Evolutionary conservation across 2,329 filamentous ascomycete genomes (phyloP).

Genomic region (Fusarium longipes): DNA sequence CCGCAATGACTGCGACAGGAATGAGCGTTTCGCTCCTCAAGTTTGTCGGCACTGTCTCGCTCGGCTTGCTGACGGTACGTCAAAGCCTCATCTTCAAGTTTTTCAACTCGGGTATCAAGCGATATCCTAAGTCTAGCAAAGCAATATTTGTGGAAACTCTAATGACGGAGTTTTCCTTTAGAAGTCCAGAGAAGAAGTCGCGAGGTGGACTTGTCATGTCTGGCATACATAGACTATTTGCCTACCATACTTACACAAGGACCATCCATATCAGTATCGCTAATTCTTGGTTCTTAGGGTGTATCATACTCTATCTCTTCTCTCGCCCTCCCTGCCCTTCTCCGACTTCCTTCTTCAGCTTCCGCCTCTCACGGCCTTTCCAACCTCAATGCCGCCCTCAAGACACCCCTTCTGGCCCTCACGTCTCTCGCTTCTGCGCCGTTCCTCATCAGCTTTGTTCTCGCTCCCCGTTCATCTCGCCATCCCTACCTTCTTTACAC

Average conservation of each 20-base stretch:
- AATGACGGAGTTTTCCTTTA: not conserved
- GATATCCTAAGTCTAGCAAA: conserved; percentile 7
- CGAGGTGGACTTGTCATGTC: not conserved
- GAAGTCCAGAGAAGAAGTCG: not conserved
- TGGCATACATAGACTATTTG: not conserved
- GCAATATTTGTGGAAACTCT: not conserved
- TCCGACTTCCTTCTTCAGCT: conserved; percentile 80
- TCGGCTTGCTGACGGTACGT: conserved; percentile 88
- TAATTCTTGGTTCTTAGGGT: conserved; percentile 68
- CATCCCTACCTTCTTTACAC: conserved; percentile 95
- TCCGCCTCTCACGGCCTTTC: conserved; percentile 77
- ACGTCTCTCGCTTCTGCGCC: conserved; percentile 75
- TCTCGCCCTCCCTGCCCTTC: conserved; percentile 81
- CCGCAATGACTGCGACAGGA: conserved; percentile 72
- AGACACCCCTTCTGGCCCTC: conserved; percentile 73
- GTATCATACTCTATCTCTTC: conserved; percentile 86
- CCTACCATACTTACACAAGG: not conserved
- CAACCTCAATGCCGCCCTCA: conserved; percentile 71
- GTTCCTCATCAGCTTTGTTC: conserved; percentile 79
- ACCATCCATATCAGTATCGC: conserved; percentile 7
- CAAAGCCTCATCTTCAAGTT: not conserved
- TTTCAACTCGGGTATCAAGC: conserved; percentile 23
- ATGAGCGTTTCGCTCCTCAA: conserved; percentile 83
- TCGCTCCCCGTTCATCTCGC: conserved; percentile 78
- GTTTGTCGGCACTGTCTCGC: conserved; percentile 90